These are phyloP conservation scores for Exophiala bonariae DNA, from an alignment of 2,329 filamentous ascomycete genomes.

Conservation along the genomic window DNA sequence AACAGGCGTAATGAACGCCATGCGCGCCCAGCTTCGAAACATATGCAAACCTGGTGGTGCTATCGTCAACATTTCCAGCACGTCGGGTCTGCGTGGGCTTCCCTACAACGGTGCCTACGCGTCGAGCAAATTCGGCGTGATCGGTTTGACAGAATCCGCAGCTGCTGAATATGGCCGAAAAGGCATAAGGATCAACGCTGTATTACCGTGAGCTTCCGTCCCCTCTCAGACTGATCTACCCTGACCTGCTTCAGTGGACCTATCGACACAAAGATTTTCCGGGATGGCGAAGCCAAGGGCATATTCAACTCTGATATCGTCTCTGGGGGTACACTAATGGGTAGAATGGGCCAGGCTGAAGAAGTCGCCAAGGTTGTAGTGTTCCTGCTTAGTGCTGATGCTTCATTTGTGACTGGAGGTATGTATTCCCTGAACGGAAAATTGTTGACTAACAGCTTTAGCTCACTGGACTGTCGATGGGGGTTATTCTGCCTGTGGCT, in stretches of 20 bases:
- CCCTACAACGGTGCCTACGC: slow-evolving; percentile 44
- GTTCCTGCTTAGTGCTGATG: slow-evolving; percentile 47
- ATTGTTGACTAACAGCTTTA: background rate
- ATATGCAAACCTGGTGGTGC: slow-evolving; percentile 35
- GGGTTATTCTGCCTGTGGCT: slow-evolving; percentile 15
- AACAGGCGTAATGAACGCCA: slow-evolving; percentile 41
- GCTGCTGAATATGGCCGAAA: slow-evolving; percentile 34
- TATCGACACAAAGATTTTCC: slow-evolving; percentile 18
- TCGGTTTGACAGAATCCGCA: slow-evolving; percentile 44
- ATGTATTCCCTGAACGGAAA: background rate
- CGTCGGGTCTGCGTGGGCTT: slow-evolving; percentile 37
- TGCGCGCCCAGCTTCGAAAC: slow-evolving; percentile 41
- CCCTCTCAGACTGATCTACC: background rate
- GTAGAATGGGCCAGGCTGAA: slow-evolving; percentile 16
- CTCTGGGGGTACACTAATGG: slow-evolving; percentile 13
- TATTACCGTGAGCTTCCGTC: slow-evolving; percentile 29
- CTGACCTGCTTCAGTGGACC: slow-evolving; percentile 5
- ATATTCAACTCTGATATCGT: slow-evolving; percentile 12
- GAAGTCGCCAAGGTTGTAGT: slow-evolving; percentile 46
- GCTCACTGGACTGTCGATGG: slow-evolving; percentile 17
- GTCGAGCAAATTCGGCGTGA: slow-evolving; percentile 43
- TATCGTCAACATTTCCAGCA: slow-evolving; percentile 44
- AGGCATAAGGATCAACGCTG: slow-evolving; percentile 38
- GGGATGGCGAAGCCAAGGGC: slow-evolving; percentile 14
- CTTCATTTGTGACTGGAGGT: slow-evolving; percentile 49